Conservation (phyloP, 768 basidiomycete species). For the Mrakia hoshinonis region DNA sequence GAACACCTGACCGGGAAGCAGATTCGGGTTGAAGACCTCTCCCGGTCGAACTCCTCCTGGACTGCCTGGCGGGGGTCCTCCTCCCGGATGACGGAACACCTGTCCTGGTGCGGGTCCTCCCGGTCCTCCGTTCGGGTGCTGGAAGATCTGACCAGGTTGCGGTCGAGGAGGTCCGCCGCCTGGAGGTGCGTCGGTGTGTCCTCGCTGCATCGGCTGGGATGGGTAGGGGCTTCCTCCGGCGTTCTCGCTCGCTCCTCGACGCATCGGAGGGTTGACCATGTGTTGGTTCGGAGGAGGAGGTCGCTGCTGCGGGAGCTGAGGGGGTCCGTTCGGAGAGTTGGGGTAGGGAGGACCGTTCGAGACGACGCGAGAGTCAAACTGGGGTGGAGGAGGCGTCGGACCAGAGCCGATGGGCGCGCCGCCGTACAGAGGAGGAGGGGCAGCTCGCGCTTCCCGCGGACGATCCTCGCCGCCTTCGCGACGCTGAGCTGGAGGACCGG, state of each 20-base stretch:
- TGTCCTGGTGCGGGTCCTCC: slow-evolving; percentile 30
- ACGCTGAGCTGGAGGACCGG: slow-evolving; percentile 26
- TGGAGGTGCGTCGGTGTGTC: slow-evolving; percentile 14
- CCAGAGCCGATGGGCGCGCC: not conserved
- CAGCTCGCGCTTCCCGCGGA: not conserved
- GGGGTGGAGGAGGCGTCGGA: not conserved
- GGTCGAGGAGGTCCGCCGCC: slow-evolving; percentile 31
- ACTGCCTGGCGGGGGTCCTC: slow-evolving; percentile 7
- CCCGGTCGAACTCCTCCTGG: slow-evolving; percentile 28
- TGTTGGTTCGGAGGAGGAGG: slow-evolving; percentile 23
- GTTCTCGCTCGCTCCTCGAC: slow-evolving; percentile 23
- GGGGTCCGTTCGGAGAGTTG: not conserved
- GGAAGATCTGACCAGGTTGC: slow-evolving; percentile 40
- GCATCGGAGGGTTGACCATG: slow-evolving; percentile 26
- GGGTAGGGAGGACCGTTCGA: slow-evolving; percentile 6
- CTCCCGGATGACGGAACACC: slow-evolving; percentile 30
- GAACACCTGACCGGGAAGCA: slow-evolving; percentile 31
- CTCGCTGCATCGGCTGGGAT: slow-evolving; percentile 12
- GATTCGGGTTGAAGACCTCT: slow-evolving; percentile 31
- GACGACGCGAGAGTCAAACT: slow-evolving; percentile 2
- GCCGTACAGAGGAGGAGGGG: slow-evolving; percentile 13
- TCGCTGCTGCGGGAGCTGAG: not conserved
- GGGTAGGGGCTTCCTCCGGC: slow-evolving; percentile 3
- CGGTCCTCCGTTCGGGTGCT: slow-evolving; percentile 34
- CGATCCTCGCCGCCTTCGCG: slow-evolving; percentile 9